phyloP scores from a whole-genome alignment of 768 basidiomycete genomes.

The Hygrophorus pudorinus region DNA sequence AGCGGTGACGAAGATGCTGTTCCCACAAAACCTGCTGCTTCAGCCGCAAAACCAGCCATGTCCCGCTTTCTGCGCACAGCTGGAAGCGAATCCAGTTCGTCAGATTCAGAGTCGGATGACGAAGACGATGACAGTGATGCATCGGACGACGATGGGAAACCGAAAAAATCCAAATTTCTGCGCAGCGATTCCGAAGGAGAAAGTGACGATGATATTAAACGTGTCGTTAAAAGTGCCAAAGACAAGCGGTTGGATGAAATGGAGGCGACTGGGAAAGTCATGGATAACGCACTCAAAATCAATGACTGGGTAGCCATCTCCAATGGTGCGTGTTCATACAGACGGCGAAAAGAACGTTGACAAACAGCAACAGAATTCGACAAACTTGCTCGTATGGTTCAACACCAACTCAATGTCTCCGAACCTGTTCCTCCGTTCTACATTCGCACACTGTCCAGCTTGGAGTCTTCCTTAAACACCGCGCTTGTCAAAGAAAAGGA shows the following conservation, averaged over 20 bases:
- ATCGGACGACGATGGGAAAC: constrained; percentile 18
- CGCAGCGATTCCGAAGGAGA: constrained; percentile 38
- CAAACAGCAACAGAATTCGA: constrained; percentile 67
- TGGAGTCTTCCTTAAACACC: constrained; percentile 67
- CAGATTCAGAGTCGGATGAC: constrained; percentile 46
- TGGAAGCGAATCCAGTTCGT: constrained; percentile 50
- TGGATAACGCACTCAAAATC: constrained; percentile 92
- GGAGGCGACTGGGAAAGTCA: constrained; percentile 81
- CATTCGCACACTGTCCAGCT: constrained; percentile 58
- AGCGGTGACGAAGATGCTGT: constrained; percentile 58
- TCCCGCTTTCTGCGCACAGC: constrained; percentile 67
- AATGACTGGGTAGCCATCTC: constrained; percentile 95
- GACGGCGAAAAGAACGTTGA: too few species aligned
- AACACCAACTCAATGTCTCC: constrained; percentile 74
- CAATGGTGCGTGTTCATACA: constrained; percentile 46
- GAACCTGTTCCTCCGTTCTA: constrained; percentile 86
- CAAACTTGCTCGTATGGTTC: constrained; percentile 85
- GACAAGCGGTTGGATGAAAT: constrained; percentile 93
- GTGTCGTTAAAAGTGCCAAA: constrained; percentile 72
- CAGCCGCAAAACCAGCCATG: constrained; percentile 53
- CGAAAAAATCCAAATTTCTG: constrained; percentile 28
- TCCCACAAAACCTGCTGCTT: constrained; percentile 34
- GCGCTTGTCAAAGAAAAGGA: constrained; percentile 82
- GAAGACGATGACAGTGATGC: constrained; percentile 45
- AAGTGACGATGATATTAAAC: constrained; percentile 61